Evolutionary conservation across 23 red algal genomes (phyloP), one percentile per base, ranked within the genome.

Genomic region (Gracilaria domingensis): DNA sequence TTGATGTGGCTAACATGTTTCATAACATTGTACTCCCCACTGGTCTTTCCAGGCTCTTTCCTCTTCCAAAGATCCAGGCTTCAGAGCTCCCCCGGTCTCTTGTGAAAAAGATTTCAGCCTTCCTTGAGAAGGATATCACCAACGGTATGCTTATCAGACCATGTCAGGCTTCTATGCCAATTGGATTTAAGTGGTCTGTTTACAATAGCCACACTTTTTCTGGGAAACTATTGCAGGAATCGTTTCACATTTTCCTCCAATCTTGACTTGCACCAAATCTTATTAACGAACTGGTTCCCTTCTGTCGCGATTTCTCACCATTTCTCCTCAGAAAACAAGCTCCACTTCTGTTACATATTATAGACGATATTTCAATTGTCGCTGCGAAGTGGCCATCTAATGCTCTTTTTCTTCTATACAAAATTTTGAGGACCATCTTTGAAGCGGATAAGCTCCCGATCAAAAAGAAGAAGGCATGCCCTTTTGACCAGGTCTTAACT

Each of bases 131-230:
- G 13, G 4, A 9, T 35, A 35, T 17, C 1, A 5, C 1, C 12
- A 58, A 16, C 13, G 18, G 8, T 16, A 70, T 17, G 35, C 13
- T 70, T 2, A 16, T 70, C 12, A 9, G 65, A 35, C 28, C 65
- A 14, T 70, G 28, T 38, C 13, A 70, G 35, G 65, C 65, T 7
- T 70, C 28, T 36, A 34, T 70, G 14, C 28, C 28, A 1, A 70
- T 70, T 9, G 65, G 65, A 2, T 70, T 70, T 70, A 70, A 70
- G 18, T 70, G 12, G 4, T 70, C 65, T 17, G 65, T 70, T 4
- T 70, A 70, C 65, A 34, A 35, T 26, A 70, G 65, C 25, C 65
- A 70, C 23, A 70, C 23, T 12, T 70, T 70, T 34, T 4, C 65
- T 26, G 28, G 30, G 4, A 16, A 25, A 33, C 25, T 70, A 36